Evolutionary conservation across 192 early-diverging fungal genomes (phyloP), one percentile per base, ranked within the genome.

Genomic region (Entomortierella lignicola): DNA sequence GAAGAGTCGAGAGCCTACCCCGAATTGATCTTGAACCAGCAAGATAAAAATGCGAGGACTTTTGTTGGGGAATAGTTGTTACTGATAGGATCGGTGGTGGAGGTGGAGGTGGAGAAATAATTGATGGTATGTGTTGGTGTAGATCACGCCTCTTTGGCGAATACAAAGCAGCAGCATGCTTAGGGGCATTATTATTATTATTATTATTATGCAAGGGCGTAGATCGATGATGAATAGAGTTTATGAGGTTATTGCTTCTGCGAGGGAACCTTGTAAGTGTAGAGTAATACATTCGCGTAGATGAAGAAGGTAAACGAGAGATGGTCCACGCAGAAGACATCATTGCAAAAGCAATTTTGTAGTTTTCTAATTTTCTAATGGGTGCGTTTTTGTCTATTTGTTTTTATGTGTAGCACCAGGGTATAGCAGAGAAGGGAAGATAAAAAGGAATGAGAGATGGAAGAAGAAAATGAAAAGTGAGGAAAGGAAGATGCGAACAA

Each of bases 271-370:
- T 29, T 44, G 68, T 39, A 29, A 62, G 20, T 12, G 57, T 50
- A 23, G 41, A 34, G 48, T 23, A 53, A 18, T 34, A 39, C 17
- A 52, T 20, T 52, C 63, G 52, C 2, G 32, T 34, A 18, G 63
- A 26, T 30, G 27, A 52, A 21, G 13, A 26, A 53, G 53, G 51
- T 54, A 41, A 43, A 30, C 39, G 25, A 11, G 61, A 29, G 43
- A 26, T 66, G 63, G 53, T 42, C 53, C 52, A 56, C 8, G 63
- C 63, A 44, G 50, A 27, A 44, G 5, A 50, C 10, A 50, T 62
- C 50, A 56, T 56, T 12, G 34, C 34, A 37, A 10, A 10, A 37
- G 10, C 10, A 37, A 37, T 37, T 34, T 2, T 11, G 53, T 55
- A 13, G 10, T 27, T 27, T 55, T 55, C 20, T 51, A 51, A 5